These are phyloP conservation scores for Coemansia sp. DNA, from an alignment of 192 early-diverging fungal species.

Conservation along the genomic window DNA sequence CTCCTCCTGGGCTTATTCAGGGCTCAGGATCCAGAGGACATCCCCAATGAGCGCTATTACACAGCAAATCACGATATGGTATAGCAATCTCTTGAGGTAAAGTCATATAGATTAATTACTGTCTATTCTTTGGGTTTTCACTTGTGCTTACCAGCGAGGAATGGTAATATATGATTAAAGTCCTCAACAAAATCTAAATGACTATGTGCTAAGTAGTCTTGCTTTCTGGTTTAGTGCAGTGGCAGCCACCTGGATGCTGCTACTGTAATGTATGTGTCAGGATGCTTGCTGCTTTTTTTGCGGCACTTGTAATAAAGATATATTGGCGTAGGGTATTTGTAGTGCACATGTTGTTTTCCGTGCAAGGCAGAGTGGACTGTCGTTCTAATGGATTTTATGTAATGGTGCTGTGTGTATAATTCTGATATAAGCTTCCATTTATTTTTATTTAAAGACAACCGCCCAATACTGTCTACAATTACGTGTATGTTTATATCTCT, in stretches of 20 bases:
- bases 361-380: too few relatives aligned
- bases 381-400: too few relatives aligned
- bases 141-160: constrained; percentile 1
- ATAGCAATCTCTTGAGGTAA: neutral
- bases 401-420: too few relatives aligned
- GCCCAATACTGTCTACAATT: too few relatives aligned
- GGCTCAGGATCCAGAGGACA: neutral
- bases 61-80: constrained; percentile 1
- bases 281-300: neutral
- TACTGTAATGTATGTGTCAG: neutral
- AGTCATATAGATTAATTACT: neutral
- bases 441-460: too few relatives aligned
- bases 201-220: neutral
- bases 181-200: too few relatives aligned
- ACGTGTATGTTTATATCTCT: too few relatives aligned
- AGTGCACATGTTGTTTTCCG: too few relatives aligned
- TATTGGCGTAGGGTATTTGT: too few relatives aligned
- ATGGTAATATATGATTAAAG: neutral
- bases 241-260: too few relatives aligned
- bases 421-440: too few relatives aligned
- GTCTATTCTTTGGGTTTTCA: neutral
- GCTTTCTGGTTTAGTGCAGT: neutral
- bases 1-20: constrained; percentile 30
- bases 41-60: constrained; percentile 8
- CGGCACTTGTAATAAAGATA: too few relatives aligned